Base-by-base conservation (phyloP, 169 alveolate species). In the Cyclospora cayetanensis region DNA sequence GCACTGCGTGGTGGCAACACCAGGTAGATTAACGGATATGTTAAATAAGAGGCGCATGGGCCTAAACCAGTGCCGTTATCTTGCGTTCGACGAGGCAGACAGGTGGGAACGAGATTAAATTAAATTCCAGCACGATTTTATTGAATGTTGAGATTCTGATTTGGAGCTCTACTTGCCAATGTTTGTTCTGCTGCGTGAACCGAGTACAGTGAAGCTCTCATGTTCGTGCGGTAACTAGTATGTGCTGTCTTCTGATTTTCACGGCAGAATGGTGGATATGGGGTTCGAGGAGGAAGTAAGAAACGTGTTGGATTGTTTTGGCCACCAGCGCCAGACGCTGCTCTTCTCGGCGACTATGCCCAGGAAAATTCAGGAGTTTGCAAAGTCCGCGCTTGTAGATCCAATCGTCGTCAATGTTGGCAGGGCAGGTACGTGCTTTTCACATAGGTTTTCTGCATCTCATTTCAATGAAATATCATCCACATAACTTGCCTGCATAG, bases 11-110 rank as follows among this genome's bases (percentile, higher is more conserved):
- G 98, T 98, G 31, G 99, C 99, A 34, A 98, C 99, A 9, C 99
- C 99, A 0, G 99, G 99, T 4, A 91, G 99, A 77, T 92, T 98
- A 52, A 98, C 97, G 37, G 99, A 98, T 88, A 95, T 98, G 96
- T 95, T 99, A 85, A 96, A 95, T 92, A 95, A 94, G 93, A 95
- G 96, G 83, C 96, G 97, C 63, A 95, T 98, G 92, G 93, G 97
- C 20, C 93, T 99, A 91, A 95, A 95, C 82, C 97, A 96, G 79
- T 98, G 99, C 93, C 95, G 95, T 88, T 97, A 94, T 90, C 95
- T 98, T 87, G 98, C 98, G 31, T 94, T 99, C 66, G 99, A 99
- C 94, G 99, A 99, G 94, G 99, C 99, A 5, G 99, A 99, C 95
- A 94, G 98, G 96, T 90, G 35, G 27, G 92, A 87, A 46, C n/a